Conservation (phyloP, 2,329 filamentous ascomycete species). For the Monosporascus sp. region DNA sequence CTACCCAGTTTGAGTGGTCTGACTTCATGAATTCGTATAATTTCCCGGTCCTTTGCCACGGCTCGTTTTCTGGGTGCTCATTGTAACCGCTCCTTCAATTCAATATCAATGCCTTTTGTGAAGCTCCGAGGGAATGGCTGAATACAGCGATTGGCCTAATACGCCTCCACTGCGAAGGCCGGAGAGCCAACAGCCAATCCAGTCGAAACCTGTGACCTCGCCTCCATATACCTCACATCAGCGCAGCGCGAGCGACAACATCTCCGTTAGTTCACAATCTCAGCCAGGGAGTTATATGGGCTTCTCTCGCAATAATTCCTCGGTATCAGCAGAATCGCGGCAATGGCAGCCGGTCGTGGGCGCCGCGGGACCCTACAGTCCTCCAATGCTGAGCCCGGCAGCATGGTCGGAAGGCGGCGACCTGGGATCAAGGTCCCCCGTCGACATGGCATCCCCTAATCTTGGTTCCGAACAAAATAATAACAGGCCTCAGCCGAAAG, state of each 20-base stretch:
- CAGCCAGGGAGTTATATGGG: constrained; percentile 2
- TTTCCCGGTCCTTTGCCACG: not conserved
- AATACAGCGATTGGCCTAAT: not conserved
- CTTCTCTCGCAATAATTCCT: not conserved
- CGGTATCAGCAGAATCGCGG: constrained; percentile 7
- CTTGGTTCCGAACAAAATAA: not conserved
- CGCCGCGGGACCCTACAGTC: not conserved
- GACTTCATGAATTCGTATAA: no score
- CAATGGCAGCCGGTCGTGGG: constrained; percentile 7
- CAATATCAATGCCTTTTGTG: not conserved
- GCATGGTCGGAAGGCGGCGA: constrained; percentile 7
- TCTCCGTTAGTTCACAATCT: constrained; percentile 8
- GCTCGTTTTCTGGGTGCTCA: not conserved
- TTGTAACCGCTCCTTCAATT: not conserved
- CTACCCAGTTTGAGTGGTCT: no score
- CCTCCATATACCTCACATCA: constrained; percentile 1
- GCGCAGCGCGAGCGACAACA: constrained; percentile 7
- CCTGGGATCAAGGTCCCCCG: constrained; percentile 2
- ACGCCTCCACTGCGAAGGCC: not conserved
- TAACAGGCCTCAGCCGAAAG: not conserved
- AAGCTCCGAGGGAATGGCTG: not conserved
- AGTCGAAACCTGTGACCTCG: constrained; percentile 3
- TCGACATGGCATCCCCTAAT: constrained; percentile 1
- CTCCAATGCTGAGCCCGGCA: not conserved
- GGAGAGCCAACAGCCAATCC: not conserved